Base-by-base conservation (phyloP, 176 grass and related monocot species). In the Oryza nivara region DNA sequence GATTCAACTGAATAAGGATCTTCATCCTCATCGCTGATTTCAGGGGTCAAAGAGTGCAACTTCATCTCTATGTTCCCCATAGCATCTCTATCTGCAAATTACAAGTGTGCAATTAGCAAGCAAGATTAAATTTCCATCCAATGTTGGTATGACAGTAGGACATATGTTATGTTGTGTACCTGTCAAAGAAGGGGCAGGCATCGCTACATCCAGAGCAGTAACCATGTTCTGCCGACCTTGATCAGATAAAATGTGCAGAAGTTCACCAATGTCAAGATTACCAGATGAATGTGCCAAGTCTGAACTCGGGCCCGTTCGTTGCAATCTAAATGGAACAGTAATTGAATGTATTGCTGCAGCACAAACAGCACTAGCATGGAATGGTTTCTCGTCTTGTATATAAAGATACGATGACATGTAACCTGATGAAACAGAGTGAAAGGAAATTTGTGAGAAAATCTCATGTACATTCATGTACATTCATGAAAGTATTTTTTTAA, bases 201-300 rank as follows among this genome's bases (percentile, higher is more conserved):
- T 93, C 15, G 96, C 86, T 72, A 96, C 8, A 73, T 94, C 93
- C 83, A 99, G 63, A 92, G 85, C 75, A n/a, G 91, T 85, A 80
- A 94, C 72, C 86, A 84, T 89, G 75, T 96, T 99, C 91, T 92
- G 96, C 84, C 96, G 86, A 40, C 84, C 86, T 89, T 92, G 93
- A 83, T 88, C 89, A 72, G 89, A 74, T 40, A 99, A 83, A 52
- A 90, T 85, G 80, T 96, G 88, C 47, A 88, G 52, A 68, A 99
- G 76, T 82, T 94, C 96, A 58, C 93, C 83, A 68, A 99, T 70
- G 84, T 91, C 86, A 45, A 99, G 85, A 35, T 73, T 76, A 56
- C 93, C 96, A 79, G 63, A 87, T 49, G 84, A 83, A 68, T 89
- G 83, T 46, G 83, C 38, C 7, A 72, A 79, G 46, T 74, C 76